Evolutionary conservation across 192 early-diverging fungal genomes (phyloP).

Genomic region (Coemansia sp.): DNA sequence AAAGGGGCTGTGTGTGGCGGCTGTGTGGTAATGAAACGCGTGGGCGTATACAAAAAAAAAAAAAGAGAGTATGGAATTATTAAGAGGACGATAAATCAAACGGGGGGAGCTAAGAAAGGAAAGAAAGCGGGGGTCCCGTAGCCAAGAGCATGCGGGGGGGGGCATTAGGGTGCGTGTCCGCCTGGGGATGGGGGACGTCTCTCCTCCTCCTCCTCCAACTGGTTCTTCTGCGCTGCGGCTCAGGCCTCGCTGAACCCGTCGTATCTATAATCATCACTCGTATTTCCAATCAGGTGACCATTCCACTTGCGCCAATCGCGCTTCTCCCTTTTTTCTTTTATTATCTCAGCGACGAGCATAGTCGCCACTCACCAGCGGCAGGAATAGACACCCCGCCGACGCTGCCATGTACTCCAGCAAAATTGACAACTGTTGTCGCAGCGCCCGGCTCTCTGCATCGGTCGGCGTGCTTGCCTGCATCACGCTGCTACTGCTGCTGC

Average conservation of each 20-base stretch:
- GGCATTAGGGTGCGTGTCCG: background rate
- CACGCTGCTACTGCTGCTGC: conserved; percentile 2
- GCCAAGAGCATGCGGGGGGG: conserved; percentile 14
- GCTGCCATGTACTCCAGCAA: conserved; percentile 55
- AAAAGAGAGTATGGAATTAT: conserved; percentile 12
- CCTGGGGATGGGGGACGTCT: conserved; percentile 9
- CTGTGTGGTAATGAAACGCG: conserved; percentile 46
- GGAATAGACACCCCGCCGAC: conserved; percentile 35
- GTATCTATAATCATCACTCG: conserved; percentile 28
- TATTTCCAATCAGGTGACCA: conserved; percentile 37
- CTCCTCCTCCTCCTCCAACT: conserved; percentile 17
- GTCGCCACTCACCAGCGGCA: conserved; percentile 39
- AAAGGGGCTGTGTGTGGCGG: conserved; percentile 21
- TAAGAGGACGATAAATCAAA: background rate
- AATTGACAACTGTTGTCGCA: conserved; percentile 44
- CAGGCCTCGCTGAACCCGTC: conserved; percentile 12
- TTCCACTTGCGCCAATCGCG: conserved; percentile 31
- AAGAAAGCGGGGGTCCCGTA: conserved; percentile 16
- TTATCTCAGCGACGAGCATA: background rate
- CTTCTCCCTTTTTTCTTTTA: background rate
- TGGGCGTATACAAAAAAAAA: conserved; percentile 11
- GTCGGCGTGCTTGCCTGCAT: conserved; percentile 13
- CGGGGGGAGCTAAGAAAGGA: conserved; percentile 5
- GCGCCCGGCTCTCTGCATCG: conserved; percentile 13
- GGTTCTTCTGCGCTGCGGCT: conserved; percentile 19